Evolutionary conservation across 83 land plant species (phyloP).

Genomic region (Picea abies): DNA sequence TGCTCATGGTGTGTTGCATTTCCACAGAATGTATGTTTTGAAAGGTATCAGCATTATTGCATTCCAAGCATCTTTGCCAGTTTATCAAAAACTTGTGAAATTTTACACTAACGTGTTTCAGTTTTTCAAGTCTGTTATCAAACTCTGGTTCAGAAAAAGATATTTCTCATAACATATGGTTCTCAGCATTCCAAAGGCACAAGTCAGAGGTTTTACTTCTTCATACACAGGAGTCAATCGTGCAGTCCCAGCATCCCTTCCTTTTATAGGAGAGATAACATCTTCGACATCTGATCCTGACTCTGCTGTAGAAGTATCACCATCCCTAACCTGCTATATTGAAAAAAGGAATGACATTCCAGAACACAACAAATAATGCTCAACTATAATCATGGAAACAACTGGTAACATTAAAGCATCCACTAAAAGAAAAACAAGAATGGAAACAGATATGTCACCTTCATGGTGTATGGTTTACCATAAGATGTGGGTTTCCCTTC

Average conservation of each 20-base stretch:
- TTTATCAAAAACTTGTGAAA: too few species aligned
- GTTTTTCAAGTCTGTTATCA: too few species aligned
- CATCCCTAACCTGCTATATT: slow-evolving; percentile 37
- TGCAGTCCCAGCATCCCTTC: slow-evolving; percentile 30
- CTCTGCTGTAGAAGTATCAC: slow-evolving; percentile 43
- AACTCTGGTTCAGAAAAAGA: too few species aligned
- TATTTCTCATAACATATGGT: too few species aligned
- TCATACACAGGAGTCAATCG: slow-evolving; percentile 46
- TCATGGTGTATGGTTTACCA: not conserved
- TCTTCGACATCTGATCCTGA: slow-evolving; percentile 62
- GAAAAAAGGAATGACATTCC: not conserved
- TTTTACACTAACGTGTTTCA: too few species aligned
- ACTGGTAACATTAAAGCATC: not conserved
- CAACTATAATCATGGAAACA: not conserved
- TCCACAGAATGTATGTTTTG: too few species aligned
- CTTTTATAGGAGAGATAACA: slow-evolving; percentile 28
- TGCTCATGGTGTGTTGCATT: too few species aligned
- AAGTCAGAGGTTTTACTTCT: slow-evolving; percentile 31
- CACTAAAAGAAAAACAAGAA: not conserved
- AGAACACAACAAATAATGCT: not conserved
- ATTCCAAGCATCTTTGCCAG: too few species aligned
- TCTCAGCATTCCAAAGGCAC: too few species aligned
- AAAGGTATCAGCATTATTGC: too few species aligned
- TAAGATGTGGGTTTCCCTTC: slow-evolving; percentile 2
- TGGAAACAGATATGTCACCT: slow-evolving; percentile 8